Evolutionary conservation across 176 grass and related monocot species (phyloP).

Genomic region (Saccharum spontaneum): DNA sequence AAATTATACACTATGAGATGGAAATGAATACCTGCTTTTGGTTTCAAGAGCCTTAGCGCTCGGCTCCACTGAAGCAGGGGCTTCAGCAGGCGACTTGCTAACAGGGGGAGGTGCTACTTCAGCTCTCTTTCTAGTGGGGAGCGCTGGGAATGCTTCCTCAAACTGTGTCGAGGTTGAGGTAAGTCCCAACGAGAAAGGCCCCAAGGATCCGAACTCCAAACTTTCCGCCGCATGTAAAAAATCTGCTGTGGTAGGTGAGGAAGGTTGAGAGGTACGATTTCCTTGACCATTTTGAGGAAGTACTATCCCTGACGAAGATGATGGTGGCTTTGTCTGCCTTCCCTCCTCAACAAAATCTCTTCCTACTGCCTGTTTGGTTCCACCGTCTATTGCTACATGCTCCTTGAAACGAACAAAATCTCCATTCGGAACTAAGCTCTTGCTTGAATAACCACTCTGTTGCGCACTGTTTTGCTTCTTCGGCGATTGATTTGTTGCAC

Average conservation of each 20-base stretch:
- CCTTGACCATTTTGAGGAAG: constrained; percentile 1
- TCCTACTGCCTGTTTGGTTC: neutral
- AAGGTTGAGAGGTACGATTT: constrained; percentile 22
- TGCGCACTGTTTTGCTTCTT: neutral
- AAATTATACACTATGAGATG: neutral
- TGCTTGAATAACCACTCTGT: constrained; percentile 18
- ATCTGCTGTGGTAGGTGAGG: neutral
- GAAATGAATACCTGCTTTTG: constrained; percentile 33
- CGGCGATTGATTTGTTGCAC: neutral
- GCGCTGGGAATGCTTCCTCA: constrained; percentile 28
- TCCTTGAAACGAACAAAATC: neutral
- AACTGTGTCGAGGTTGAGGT: neutral
- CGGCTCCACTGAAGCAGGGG: neutral
- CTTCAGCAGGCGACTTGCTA: neutral
- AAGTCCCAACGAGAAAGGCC: constrained; percentile 29
- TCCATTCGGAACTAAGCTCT: neutral
- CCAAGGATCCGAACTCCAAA: constrained; percentile 53
- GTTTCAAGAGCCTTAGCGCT: neutral
- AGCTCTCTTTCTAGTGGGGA: neutral
- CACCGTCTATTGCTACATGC: neutral
- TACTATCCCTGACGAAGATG: neutral
- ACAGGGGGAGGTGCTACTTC: neutral
- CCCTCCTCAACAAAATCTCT: neutral
- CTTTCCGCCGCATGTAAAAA: neutral
- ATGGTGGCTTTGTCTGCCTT: neutral